phyloP scores from a whole-genome alignment of 2,329 filamentous ascomycete species.

The Aurifilum marmelostoma region DNA sequence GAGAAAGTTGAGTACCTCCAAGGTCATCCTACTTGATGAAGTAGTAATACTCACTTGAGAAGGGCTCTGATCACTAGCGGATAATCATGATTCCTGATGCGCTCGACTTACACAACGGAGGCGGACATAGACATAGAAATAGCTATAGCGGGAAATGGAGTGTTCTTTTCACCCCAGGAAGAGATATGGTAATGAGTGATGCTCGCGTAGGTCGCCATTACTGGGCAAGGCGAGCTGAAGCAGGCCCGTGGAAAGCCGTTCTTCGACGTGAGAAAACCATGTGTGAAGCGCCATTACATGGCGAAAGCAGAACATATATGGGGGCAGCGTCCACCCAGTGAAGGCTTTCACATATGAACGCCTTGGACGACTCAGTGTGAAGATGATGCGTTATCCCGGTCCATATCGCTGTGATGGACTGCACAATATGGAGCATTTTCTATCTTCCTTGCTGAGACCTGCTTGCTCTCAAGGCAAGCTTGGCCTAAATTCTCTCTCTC shows the following conservation, averaged over 20 bases:
- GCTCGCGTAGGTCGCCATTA: not conserved
- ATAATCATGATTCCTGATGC: no score
- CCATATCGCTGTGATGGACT: not conserved
- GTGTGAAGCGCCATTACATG: no score
- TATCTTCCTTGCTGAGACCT: not conserved
- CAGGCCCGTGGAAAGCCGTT: not conserved
- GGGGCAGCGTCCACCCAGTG: no score
- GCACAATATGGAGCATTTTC: no score
- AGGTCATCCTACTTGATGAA: no score
- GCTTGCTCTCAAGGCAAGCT: not conserved
- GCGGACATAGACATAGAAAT: not conserved
- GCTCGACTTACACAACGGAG: not conserved
- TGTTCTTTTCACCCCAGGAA: not conserved
- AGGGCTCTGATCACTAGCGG: no score
- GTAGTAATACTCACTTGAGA: no score
- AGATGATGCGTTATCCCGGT: not conserved
- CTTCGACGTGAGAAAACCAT: no score
- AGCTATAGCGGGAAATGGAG: not conserved
- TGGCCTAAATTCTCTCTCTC: not conserved
- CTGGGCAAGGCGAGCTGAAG: not conserved
- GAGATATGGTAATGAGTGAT: not conserved
- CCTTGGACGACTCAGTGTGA: not conserved
- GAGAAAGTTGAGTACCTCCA: no score
- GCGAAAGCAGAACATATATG: no score
- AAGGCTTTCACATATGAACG: not conserved